These are phyloP conservation scores for Cladophialophora psammophila DNA, from an alignment of 2,329 filamentous ascomycete genomes.

Conservation along the genomic window DNA sequence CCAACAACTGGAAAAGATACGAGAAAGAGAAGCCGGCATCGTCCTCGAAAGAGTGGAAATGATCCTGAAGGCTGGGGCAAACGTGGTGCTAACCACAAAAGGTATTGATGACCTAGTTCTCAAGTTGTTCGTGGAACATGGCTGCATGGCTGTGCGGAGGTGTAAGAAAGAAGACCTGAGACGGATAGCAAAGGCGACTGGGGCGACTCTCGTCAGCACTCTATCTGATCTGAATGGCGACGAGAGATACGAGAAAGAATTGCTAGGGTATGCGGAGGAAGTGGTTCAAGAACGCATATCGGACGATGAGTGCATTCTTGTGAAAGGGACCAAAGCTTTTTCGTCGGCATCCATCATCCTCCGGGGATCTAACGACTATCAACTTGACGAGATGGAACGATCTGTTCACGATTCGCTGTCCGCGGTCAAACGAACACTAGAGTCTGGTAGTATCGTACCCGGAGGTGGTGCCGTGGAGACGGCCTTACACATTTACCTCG, in stretches of 20 bases:
- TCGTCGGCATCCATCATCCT: constrained; percentile 96
- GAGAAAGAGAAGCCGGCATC: constrained; percentile 89
- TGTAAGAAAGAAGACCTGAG: constrained; percentile 99
- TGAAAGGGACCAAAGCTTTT: constrained; percentile 94
- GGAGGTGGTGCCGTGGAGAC: constrained; percentile 97
- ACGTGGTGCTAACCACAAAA: constrained; percentile 96
- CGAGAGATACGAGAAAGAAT: constrained; percentile 91
- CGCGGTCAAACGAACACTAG: constrained; percentile 94
- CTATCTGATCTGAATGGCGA: constrained; percentile 97
- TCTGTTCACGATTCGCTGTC: constrained; percentile 96
- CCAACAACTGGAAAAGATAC: constrained; percentile 95
- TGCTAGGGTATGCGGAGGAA: constrained; percentile 90
- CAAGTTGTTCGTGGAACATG: constrained; percentile 92
- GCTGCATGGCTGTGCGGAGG: constrained; percentile 91
- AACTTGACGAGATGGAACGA: constrained; percentile 98
- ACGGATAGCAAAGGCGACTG: constrained; percentile 94
- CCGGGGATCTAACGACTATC: constrained; percentile 93
- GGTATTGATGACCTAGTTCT: constrained; percentile 96
- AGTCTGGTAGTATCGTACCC: constrained; percentile 95
- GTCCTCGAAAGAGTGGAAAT: constrained; percentile 93
- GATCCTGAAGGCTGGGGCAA: constrained; percentile 96
- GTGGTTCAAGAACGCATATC: constrained; percentile 98
- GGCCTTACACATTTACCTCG: constrained; percentile 98
- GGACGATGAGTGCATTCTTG: constrained; percentile 95
- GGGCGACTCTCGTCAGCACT: constrained; percentile 89